phyloP scores from a whole-genome alignment of 805 yeast genomes.

The Lachancea waltii region DNA sequence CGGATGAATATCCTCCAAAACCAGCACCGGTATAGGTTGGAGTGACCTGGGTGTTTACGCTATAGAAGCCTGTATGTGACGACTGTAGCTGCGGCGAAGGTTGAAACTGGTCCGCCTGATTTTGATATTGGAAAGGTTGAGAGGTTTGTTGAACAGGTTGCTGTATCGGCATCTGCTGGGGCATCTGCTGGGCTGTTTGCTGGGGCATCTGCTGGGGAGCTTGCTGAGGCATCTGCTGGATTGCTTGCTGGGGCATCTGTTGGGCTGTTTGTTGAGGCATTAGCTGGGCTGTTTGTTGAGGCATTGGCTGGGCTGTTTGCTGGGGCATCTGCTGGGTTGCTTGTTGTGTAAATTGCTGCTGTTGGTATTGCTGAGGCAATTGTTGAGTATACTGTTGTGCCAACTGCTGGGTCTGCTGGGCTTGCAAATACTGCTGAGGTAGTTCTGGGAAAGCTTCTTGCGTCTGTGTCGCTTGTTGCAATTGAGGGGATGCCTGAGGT shows the following conservation, averaged over 20 bases:
- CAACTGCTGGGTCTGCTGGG: constrained; percentile 3
- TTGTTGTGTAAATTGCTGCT: constrained; percentile 10
- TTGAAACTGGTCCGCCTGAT: too few species aligned
- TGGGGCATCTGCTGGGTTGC: not conserved
- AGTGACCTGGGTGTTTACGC: constrained; percentile 24
- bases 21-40: constrained; percentile 50
- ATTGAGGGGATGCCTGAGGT: constrained; percentile 11
- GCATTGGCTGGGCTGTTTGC: constrained; percentile 1
- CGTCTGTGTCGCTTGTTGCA: constrained; percentile 2
- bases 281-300: constrained; percentile 1
- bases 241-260: constrained; percentile 10
- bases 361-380: constrained; percentile 15
- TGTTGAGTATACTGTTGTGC: constrained; percentile 10
- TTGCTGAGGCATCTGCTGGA: constrained; percentile 13
- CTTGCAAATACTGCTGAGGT: constrained; percentile 12
- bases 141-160: constrained; percentile 17
- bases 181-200: constrained; percentile 8
- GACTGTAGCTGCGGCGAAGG: constrained; percentile 23
- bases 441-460: constrained; percentile 7
- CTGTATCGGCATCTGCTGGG: constrained; percentile 19
- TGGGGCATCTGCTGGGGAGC: constrained; percentile 2
- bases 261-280: constrained; percentile 10
- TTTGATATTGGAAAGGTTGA: constrained; percentile 10
- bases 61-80: constrained; percentile 23
- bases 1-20: constrained; percentile 43